phyloP scores from a whole-genome alignment of 441 rosid species.

The Pelargonium fulgidum region DNA sequence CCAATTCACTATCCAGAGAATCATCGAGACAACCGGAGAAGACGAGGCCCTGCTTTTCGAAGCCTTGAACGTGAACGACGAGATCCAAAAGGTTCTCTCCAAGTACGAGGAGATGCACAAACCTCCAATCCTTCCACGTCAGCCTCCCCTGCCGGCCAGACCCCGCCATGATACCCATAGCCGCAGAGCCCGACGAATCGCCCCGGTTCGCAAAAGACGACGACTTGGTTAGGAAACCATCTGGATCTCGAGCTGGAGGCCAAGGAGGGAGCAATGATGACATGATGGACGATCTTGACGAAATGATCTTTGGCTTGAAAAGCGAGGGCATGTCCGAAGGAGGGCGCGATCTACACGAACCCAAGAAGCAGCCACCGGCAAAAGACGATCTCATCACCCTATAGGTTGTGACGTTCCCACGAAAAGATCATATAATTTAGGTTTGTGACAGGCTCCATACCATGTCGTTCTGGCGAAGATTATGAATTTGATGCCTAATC shows the following conservation, averaged over 20 bases:
- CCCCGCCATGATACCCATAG: slow-evolving; percentile 84
- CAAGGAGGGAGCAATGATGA: slow-evolving; percentile 55
- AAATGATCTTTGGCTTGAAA: slow-evolving; percentile 78
- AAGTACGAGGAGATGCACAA: slow-evolving; percentile 56
- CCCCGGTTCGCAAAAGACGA: slow-evolving; percentile 50
- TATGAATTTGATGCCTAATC: not conserved
- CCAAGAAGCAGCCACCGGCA: slow-evolving; percentile 46
- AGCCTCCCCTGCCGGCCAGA: too few relatives aligned
- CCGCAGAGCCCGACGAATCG: slow-evolving; percentile 69
- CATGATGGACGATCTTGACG: slow-evolving; percentile 91
- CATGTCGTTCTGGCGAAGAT: slow-evolving; percentile 19
- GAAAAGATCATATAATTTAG: slow-evolving; percentile 13
- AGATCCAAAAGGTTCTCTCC: slow-evolving; percentile 59
- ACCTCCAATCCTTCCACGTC: slow-evolving; percentile 40
- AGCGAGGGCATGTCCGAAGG: slow-evolving; percentile 43
- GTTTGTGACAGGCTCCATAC: slow-evolving; percentile 15
- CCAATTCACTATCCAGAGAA: slow-evolving; percentile 51
- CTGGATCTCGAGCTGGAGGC: slow-evolving; percentile 33
- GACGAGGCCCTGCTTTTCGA: slow-evolving; percentile 53
- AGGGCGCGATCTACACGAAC: slow-evolving; percentile 24
- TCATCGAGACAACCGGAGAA: slow-evolving; percentile 75
- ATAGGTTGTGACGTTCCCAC: slow-evolving; percentile 20
- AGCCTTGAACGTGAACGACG: slow-evolving; percentile 44
- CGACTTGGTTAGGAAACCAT: slow-evolving; percentile 54
- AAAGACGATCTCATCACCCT: slow-evolving; percentile 64